A percentile compares a stretch with the other conserved stretches of the same genome.
Evolutionary conservation across 345 rosid species (phyloP).

Genomic region (Camelina neglecta): DNA sequence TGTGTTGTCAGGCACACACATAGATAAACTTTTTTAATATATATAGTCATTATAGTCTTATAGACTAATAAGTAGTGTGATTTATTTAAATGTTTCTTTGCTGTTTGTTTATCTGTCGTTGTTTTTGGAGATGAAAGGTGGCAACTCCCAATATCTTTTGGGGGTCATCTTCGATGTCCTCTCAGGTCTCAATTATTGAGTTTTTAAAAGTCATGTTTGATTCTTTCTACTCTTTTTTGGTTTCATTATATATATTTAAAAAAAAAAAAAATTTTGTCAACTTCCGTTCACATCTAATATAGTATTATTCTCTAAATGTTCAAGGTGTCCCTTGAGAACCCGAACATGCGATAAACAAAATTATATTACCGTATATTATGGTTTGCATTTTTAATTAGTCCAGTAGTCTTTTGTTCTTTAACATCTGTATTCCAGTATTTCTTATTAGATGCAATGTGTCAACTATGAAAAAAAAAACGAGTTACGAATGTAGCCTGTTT

Average conservation of each 20-base stretch:
- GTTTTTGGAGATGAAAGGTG: constrained; percentile 41
- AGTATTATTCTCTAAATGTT: constrained; percentile 14
- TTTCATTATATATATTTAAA: background rate
- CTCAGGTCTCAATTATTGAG: constrained; percentile 48
- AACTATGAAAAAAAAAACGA: background rate
- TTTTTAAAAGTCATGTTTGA: constrained; percentile 39
- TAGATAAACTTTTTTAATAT: too few relatives aligned
- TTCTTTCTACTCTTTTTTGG: constrained; percentile 39
- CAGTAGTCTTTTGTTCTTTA: background rate
- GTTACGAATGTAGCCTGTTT: background rate
- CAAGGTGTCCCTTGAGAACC: constrained; percentile 35
- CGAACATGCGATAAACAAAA: constrained; percentile 15
- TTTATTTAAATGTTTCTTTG: constrained; percentile 22
- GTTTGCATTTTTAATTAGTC: background rate
- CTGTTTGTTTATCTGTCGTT: constrained; percentile 42
- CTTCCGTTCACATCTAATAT: constrained; percentile 12
- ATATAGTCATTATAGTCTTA: background rate
- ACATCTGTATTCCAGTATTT: background rate
- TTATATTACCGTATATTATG: background rate
- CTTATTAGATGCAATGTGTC: background rate
- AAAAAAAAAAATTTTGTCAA: constrained; percentile 31
- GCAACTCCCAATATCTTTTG: constrained; percentile 46
- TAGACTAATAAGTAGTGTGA: background rate
- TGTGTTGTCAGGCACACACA: constrained; percentile 28
- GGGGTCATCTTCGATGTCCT: constrained; percentile 44